Conservation (phyloP, 2,329 filamentous ascomycete species). For the Domatiomyces globalis region DNA sequence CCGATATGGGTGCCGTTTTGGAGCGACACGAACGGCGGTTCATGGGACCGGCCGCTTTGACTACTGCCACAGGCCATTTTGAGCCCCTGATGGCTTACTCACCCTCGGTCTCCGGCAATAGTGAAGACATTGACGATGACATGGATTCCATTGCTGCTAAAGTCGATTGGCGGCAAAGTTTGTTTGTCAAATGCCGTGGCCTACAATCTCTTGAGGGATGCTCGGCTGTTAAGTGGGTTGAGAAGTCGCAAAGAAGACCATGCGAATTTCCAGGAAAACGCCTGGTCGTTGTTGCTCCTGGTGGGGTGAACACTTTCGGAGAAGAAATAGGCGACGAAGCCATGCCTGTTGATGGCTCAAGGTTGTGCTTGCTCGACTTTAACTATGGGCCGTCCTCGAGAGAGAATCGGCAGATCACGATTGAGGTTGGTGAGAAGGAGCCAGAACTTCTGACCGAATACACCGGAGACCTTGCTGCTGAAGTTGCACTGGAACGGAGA, state of each 20-base stretch:
- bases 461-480: constrained; percentile 57
- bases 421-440: constrained; percentile 59
- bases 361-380: constrained; percentile 61
- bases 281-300: constrained; percentile 58
- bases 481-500: constrained; percentile 64
- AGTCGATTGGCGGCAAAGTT: constrained; percentile 53
- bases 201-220: constrained; percentile 52
- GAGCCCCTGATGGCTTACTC: constrained; percentile 20
- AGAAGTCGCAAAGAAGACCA: constrained; percentile 37
- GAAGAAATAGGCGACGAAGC: constrained; percentile 52
- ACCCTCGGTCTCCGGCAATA: constrained; percentile 17
- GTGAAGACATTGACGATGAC: constrained; percentile 20
- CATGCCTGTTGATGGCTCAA: constrained; percentile 64
- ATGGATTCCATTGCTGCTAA: constrained; percentile 22
- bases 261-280: constrained; percentile 22
- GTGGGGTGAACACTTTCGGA: constrained; percentile 45
- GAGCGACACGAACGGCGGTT: constrained; percentile 16
- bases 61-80: constrained; percentile 16
- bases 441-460: constrained; percentile 61
- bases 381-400: constrained; percentile 43
- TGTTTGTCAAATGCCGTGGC: constrained; percentile 53
- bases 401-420: constrained; percentile 43
- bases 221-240: constrained; percentile 59
- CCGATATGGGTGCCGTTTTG: constrained; percentile 19
- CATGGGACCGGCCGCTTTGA: constrained; percentile 9